A percentile compares a stretch with the other conserved stretches of the same genome.
phyloP scores from a whole-genome alignment of 176 grass and related monocot genomes.

The Bothriochloa decipiens region DNA sequence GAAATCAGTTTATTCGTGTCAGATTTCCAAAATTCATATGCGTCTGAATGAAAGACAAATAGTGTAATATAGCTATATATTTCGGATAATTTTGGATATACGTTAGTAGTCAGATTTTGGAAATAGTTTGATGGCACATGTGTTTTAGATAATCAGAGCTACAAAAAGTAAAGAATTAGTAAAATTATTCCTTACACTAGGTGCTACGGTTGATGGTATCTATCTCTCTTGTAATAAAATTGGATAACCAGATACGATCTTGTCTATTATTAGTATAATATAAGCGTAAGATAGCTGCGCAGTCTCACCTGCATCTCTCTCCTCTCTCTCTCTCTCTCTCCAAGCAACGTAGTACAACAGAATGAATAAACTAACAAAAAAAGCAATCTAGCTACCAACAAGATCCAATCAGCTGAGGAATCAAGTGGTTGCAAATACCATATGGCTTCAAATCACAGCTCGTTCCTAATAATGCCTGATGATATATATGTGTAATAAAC shows the following conservation, averaged over 20 bases:
- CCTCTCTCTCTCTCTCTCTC: too few relatives aligned
- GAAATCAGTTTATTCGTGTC: not conserved
- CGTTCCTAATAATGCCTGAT: not conserved
- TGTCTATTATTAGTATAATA: not conserved
- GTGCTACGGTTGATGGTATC: not conserved
- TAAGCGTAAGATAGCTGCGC: not conserved
- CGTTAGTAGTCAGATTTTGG: not conserved
- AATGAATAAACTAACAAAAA: constrained; percentile 21
- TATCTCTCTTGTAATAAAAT: constrained; percentile 15
- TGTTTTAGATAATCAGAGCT: not conserved
- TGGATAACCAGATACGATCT: constrained; percentile 21
- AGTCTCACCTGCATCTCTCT: constrained; percentile 11
- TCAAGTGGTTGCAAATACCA: not conserved
- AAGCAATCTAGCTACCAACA: constrained; percentile 13
- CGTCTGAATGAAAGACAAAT: not conserved
- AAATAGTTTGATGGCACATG: not conserved
- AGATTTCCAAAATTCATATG: too few relatives aligned
- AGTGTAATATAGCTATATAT: too few relatives aligned
- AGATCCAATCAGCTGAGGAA: not conserved
- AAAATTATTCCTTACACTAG: not conserved
- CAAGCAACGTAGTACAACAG: not conserved
- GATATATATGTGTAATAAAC: too few relatives aligned
- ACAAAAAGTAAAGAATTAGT: not conserved
- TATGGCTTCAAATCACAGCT: not conserved
- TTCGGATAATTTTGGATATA: not conserved